phyloP scores from a whole-genome alignment of 371 early-diverging fungal species.

The Capniomyces stellatus region DNA sequence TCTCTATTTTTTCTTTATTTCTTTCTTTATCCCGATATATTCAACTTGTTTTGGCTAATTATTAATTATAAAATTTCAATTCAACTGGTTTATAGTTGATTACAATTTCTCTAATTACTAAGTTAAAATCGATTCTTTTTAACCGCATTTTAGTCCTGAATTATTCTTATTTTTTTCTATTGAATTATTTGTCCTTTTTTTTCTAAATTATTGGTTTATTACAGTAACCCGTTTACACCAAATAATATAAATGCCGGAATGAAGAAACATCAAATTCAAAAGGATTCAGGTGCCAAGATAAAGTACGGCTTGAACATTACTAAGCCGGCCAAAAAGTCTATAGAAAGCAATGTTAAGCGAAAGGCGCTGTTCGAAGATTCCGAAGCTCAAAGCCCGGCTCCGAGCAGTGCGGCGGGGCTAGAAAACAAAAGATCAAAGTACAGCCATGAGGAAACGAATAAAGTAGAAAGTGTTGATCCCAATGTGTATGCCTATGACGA shows the following conservation, averaged over 20 bases:
- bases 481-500: conserved; percentile 80
- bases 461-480: conserved; percentile 40
- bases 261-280: conserved; percentile 1
- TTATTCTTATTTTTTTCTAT: not conserved
- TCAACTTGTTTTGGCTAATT: too few species aligned
- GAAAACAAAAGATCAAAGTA: too few species aligned
- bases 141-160: not conserved
- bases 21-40: too few species aligned
- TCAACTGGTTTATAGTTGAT: too few species aligned
- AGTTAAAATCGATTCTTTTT: too few species aligned
- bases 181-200: not conserved
- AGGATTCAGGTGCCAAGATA: conserved; percentile 12
- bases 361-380: not conserved
- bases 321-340: conserved; percentile 6
- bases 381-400: not conserved
- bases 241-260: not conserved
- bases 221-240: too few species aligned
- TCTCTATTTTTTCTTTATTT: not conserved
- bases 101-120: too few species aligned
- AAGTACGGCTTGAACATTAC: conserved; percentile 19
- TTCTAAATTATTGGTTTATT: not conserved
- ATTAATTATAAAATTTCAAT: too few species aligned
- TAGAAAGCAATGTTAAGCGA: not conserved
- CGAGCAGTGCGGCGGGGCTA: not conserved
- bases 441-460: too few species aligned